These are phyloP conservation scores for Fusarium sp. DNA, from an alignment of 2,329 filamentous ascomycete genomes.

Conservation along the genomic window DNA sequence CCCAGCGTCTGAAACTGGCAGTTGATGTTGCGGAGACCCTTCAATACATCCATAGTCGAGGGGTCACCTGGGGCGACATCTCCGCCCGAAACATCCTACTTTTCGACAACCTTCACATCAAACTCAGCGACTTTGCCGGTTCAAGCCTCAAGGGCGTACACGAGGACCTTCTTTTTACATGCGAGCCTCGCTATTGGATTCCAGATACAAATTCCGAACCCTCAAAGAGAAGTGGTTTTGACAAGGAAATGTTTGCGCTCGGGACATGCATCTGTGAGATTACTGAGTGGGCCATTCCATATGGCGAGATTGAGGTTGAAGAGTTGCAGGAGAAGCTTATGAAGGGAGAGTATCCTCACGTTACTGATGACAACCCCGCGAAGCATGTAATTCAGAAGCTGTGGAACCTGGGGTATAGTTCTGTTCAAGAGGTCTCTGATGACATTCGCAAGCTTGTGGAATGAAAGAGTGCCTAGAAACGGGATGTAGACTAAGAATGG, in stretches of 20 bases:
- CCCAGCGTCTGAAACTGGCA: too few species aligned
- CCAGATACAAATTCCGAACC: too few species aligned
- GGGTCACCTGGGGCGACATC: too few species aligned
- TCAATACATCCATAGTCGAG: too few species aligned
- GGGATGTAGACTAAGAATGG: not conserved
- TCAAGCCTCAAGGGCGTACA: too few species aligned
- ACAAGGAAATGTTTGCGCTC: not conserved
- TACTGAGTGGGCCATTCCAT: not conserved
- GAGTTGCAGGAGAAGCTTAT: too few species aligned
- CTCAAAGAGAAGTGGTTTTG: not conserved
- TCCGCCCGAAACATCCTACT: too few species aligned
- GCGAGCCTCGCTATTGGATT: too few species aligned
- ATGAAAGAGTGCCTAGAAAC: not conserved
- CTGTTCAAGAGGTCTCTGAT: not conserved
- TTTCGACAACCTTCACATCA: too few species aligned
- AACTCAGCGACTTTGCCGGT: too few species aligned
- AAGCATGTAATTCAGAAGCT: accelerated
- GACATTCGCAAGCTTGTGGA: not conserved
- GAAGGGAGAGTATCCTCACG: accelerated
- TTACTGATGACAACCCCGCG: not conserved
- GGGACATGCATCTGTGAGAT: not conserved
- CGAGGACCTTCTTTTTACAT: too few species aligned
- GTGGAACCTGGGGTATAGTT: not conserved
- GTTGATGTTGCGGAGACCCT: too few species aligned
- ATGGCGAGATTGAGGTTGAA: not conserved